Conservation (phyloP, 2,329 filamentous ascomycete genomes). For the Paracorniculantispora psalliotae region DNA sequence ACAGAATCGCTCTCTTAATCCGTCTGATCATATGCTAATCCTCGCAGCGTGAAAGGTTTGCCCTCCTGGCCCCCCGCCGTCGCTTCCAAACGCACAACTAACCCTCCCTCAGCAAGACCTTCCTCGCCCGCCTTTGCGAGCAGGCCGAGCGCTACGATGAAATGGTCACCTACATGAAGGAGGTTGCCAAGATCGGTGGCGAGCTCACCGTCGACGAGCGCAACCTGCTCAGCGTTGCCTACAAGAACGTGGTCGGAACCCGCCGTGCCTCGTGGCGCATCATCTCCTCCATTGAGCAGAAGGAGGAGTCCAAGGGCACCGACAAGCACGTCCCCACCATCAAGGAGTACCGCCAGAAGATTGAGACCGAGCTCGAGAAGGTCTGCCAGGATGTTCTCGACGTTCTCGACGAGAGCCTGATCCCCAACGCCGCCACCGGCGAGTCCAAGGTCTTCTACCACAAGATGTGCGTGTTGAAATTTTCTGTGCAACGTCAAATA, state of each 20-base stretch:
- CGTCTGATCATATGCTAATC: not conserved
- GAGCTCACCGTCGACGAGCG: slow-evolving; percentile 90
- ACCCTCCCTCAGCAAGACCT: slow-evolving; percentile 77
- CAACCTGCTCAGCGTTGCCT: slow-evolving; percentile 94
- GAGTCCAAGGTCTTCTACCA: slow-evolving; percentile 99
- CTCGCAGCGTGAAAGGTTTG: slow-evolving; percentile 63
- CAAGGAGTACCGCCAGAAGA: slow-evolving; percentile 98
- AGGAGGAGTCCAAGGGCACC: slow-evolving; percentile 99
- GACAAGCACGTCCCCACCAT: slow-evolving; percentile 84
- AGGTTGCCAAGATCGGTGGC: slow-evolving; percentile 81
- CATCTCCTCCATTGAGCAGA: slow-evolving; percentile 97
- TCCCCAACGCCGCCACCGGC: slow-evolving; percentile 87
- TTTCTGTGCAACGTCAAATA: not conserved
- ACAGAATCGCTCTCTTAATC: not conserved
- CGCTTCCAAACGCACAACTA: slow-evolving; percentile 20
- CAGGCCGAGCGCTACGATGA: slow-evolving; percentile 99
- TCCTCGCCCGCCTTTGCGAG: slow-evolving; percentile 98
- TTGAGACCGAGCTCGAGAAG: slow-evolving; percentile 92
- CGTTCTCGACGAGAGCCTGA: slow-evolving; percentile 89
- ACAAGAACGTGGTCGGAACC: slow-evolving; percentile 98
- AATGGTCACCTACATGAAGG: slow-evolving; percentile 99
- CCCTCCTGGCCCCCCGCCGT: slow-evolving; percentile 22
- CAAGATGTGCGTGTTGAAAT: too few species aligned
- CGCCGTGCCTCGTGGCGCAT: slow-evolving; percentile 98
- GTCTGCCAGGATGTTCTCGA: slow-evolving; percentile 97